Percentiles rank a stretch among this genome's conserved stretches.
phyloP scores from a whole-genome alignment of 2,329 filamentous ascomycete genomes.

The Colletotrichum sp. region DNA sequence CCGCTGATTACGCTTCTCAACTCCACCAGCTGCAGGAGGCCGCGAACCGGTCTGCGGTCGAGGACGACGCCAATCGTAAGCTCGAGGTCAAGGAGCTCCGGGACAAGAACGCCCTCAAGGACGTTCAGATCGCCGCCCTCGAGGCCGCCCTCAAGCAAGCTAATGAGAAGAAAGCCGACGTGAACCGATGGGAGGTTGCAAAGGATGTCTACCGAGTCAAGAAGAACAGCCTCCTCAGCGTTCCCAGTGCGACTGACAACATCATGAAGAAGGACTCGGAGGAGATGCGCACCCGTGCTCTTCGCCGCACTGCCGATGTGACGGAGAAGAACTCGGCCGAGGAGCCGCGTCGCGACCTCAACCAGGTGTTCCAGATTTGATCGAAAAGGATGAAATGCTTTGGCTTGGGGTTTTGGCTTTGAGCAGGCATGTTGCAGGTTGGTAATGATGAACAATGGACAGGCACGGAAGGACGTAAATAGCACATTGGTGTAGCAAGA shows the following conservation, averaged over 20 bases:
- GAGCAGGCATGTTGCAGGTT: neutral
- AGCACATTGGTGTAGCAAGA: neutral
- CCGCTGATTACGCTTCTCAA: neutral
- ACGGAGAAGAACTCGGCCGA: neutral
- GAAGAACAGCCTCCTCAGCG: neutral
- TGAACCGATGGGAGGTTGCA: neutral
- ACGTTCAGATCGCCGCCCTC: neutral
- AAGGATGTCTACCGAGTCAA: neutral
- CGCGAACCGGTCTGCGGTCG: neutral
- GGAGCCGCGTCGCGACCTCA: neutral
- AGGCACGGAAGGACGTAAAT: neutral
- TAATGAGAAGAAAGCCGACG: neutral
- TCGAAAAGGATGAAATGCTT: neutral
- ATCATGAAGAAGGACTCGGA: neutral
- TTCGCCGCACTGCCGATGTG: neutral
- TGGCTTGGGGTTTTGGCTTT: neutral
- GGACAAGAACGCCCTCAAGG: neutral
- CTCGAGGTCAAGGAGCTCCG: conserved; percentile 31
- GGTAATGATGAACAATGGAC: neutral
- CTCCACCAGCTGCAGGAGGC: neutral
- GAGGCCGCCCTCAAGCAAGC: conserved; percentile 30
- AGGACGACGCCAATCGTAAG: neutral
- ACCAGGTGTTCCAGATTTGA: neutral
- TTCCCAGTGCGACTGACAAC: neutral
- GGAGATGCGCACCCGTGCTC: neutral